A percentile compares a stretch with the other conserved stretches of the same genome.
These are phyloP conservation scores for Graphilbum sp. DNA, from an alignment of 2,329 filamentous ascomycete genomes.

Conservation along the genomic window DNA sequence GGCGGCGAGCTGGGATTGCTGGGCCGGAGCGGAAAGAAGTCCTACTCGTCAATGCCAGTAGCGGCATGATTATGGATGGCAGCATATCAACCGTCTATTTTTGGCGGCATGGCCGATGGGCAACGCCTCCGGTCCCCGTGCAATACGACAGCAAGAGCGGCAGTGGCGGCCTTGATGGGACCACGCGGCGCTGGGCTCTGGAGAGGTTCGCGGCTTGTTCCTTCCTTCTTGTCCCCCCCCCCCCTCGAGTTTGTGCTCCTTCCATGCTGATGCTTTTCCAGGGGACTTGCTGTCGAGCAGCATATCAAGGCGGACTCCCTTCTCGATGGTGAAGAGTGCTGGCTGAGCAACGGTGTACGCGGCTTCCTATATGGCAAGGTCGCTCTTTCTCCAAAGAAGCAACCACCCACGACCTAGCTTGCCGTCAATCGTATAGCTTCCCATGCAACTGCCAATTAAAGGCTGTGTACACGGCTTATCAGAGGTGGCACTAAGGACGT, in stretches of 20 bases:
- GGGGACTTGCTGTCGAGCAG: conserved; percentile 48
- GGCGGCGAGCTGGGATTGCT: conserved; percentile 41
- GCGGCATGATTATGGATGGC: conserved; percentile 65
- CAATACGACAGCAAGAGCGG: conserved; percentile 21
- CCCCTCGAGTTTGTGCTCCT: too few relatives aligned
- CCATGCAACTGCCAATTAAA: too few relatives aligned
- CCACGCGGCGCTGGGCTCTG: conserved; percentile 70
- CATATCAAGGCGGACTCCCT: conserved; percentile 43
- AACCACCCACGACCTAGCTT: not conserved
- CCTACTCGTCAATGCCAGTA: conserved; percentile 46
- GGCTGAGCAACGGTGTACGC: conserved; percentile 76
- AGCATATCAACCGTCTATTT: conserved; percentile 74
- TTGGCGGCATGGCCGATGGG: conserved; percentile 55
- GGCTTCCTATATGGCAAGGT: conserved; percentile 49
- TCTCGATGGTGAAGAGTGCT: conserved; percentile 58
- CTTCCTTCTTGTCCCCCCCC: too few relatives aligned
- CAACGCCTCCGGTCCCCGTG: conserved; percentile 53
- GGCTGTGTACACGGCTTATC: too few relatives aligned
- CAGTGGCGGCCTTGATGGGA: conserved; percentile 69
- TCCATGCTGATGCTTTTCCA: conserved; percentile 11
- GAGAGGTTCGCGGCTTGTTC: conserved; percentile 28
- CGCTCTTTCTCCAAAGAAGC: conserved; percentile 8
- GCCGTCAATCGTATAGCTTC: too few relatives aligned
- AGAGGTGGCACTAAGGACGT: too few relatives aligned
- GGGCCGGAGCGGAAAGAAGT: conserved; percentile 50